A percentile compares a stretch with the other conserved stretches of the same genome.
Evolutionary conservation across 225 moss, liverwort and hornwort species (phyloP).

Genomic region (Rhytidiadelphus loreus): DNA sequence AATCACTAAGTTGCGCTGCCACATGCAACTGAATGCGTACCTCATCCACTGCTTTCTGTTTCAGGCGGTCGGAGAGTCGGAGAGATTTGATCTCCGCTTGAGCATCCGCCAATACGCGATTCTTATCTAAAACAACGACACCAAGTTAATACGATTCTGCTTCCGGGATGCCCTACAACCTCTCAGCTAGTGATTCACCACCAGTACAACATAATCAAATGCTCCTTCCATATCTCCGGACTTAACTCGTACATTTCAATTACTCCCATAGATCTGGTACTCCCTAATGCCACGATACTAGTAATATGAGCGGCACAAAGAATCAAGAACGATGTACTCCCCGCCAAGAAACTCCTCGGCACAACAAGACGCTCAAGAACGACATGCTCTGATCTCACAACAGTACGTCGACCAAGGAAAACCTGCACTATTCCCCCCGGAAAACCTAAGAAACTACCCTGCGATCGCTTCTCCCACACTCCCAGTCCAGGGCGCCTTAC

Average conservation of each 20-base stretch:
- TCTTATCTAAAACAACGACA: conserved; percentile 38
- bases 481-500: conserved; percentile 28
- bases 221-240: not conserved
- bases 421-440: not conserved
- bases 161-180: not conserved
- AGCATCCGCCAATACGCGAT: conserved; percentile 42
- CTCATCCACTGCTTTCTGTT: conserved; percentile 60
- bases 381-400: not conserved
- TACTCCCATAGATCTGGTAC: conserved; percentile 1
- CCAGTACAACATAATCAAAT: not conserved
- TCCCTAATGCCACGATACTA: not conserved
- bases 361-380: not conserved
- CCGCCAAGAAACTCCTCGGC: not conserved
- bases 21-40: conserved; percentile 8
- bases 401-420: not conserved
- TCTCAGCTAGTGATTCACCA: not conserved
- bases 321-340: not conserved
- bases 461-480: not conserved
- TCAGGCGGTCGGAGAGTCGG: conserved; percentile 45
- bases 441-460: not conserved
- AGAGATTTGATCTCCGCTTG: conserved; percentile 64
- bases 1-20: not conserved
- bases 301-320: not conserved
- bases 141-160: conserved; percentile 2
- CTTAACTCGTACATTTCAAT: not conserved